Evolutionary conservation across 768 basidiomycete genomes (phyloP).

Genomic region (Lactifluus hygrophoroides): DNA sequence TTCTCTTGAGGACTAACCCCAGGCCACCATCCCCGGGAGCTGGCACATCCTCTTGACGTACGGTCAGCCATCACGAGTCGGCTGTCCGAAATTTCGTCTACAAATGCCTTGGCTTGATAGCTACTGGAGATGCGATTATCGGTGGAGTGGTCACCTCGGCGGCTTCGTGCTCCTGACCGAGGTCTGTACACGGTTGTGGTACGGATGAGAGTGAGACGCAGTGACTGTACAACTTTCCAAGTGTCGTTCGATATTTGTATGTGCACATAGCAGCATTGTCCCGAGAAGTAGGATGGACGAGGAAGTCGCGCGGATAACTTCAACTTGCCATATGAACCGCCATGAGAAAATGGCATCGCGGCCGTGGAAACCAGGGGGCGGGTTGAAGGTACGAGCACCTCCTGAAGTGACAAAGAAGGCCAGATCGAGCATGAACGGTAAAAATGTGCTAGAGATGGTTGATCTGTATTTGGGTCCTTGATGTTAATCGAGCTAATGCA

Average conservation of each 20-base stretch:
- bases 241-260: conserved; percentile 60
- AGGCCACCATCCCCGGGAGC: conserved; percentile 85
- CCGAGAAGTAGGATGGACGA: conserved; percentile 73
- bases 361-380: conserved; percentile 51
- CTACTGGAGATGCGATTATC: conserved; percentile 42
- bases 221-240: conserved; percentile 53
- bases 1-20: conserved; percentile 61
- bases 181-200: conserved; percentile 61
- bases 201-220: conserved; percentile 55
- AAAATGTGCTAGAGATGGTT: conserved; percentile 79
- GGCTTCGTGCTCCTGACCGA: conserved; percentile 31
- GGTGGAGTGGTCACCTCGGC: conserved; percentile 18
- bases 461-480: conserved; percentile 49
- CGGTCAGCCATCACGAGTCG: conserved; percentile 58
- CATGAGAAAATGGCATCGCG: conserved; percentile 48
- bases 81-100: conserved; percentile 58
- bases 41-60: conserved; percentile 58
- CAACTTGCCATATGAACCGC: conserved; percentile 43
- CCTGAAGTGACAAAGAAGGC: conserved; percentile 59
- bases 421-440: conserved; percentile 76
- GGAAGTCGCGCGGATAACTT: conserved; percentile 58
- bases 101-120: conserved; percentile 51
- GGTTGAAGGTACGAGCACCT: conserved; percentile 50
- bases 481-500: conserved; percentile 59
- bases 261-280: conserved; percentile 65